A percentile compares a stretch with the other conserved stretches of the same genome.
These are phyloP conservation scores for Iris pallida DNA, from an alignment of 116 monocot species.

Conservation along the genomic window DNA sequence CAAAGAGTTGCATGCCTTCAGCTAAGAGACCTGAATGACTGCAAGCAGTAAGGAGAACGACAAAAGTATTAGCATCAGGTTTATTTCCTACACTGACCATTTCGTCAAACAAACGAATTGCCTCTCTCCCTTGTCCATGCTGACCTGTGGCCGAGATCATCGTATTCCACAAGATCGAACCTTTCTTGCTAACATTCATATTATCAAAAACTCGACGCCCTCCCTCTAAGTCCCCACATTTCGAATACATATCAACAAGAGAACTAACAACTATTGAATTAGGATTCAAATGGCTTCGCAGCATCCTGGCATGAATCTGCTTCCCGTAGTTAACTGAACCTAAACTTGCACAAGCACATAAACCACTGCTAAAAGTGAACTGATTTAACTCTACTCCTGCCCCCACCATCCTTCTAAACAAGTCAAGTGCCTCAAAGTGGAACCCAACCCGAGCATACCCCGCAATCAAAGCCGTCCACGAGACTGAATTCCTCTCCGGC, in stretches of 20 bases:
- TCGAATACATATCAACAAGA: constrained; percentile 76
- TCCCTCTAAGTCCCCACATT: constrained; percentile 54
- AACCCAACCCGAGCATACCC: constrained; percentile 45
- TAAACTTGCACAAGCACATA: constrained; percentile 56
- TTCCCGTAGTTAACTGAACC: constrained; percentile 58
- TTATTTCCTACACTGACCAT: constrained; percentile 35
- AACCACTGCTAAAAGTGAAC: constrained; percentile 51
- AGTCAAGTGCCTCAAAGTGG: constrained; percentile 37
- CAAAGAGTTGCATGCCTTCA: constrained; percentile 49
- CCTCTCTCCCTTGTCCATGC: constrained; percentile 48
- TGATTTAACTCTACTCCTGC: constrained; percentile 47
- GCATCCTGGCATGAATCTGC: constrained; percentile 60
- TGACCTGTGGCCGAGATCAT: constrained; percentile 61
- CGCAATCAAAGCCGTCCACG: constrained; percentile 60
- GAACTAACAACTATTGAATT: constrained; percentile 55
- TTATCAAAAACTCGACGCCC: constrained; percentile 33
- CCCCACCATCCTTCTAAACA: constrained; percentile 47
- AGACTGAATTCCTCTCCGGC: constrained; percentile 60
- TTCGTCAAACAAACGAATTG: constrained; percentile 36
- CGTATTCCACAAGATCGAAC: constrained; percentile 63
- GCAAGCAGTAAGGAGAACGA: constrained; percentile 56
- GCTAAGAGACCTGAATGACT: constrained; percentile 52
- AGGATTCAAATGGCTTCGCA: constrained; percentile 38
- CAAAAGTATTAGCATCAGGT: constrained; percentile 53
- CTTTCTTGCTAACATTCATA: constrained; percentile 21